A percentile compares a stretch with the other conserved stretches of the same genome.
phyloP scores from a whole-genome alignment of 2,329 filamentous ascomycete genomes.

The Botrytis tulipae region DNA sequence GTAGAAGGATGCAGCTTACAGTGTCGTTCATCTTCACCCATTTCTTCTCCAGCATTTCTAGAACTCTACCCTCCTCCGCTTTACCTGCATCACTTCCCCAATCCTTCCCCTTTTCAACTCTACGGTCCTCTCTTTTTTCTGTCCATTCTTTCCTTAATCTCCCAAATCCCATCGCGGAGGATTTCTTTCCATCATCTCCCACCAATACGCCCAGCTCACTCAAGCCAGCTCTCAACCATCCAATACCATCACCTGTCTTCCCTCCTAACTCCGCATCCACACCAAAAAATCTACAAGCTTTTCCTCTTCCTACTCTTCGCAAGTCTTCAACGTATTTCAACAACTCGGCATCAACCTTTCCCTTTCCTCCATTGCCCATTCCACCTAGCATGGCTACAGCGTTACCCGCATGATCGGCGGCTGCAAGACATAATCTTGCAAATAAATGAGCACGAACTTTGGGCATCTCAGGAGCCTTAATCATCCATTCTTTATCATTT shows the following conservation, averaged over 20 bases:
- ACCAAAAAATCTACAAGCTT: slow-evolving; percentile 85
- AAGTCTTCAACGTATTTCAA: slow-evolving; percentile 75
- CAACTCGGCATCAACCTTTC: slow-evolving; percentile 63
- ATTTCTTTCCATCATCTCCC: slow-evolving; percentile 50
- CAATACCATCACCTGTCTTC: slow-evolving; percentile 79
- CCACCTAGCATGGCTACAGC: slow-evolving; percentile 55
- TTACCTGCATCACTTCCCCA: slow-evolving; percentile 86
- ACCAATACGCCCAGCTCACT: slow-evolving; percentile 66
- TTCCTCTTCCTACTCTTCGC: slow-evolving; percentile 71
- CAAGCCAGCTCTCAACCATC: slow-evolving; percentile 78
- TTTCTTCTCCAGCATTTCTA: slow-evolving; percentile 83
- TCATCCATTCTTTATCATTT: slow-evolving; percentile 94
- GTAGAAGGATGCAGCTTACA: slow-evolving; percentile 49
- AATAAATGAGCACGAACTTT: slow-evolving; percentile 88
- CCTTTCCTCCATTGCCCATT: slow-evolving; percentile 40
- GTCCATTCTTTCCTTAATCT: slow-evolving; percentile 71
- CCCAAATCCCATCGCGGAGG: slow-evolving; percentile 53
- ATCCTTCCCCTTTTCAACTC: slow-evolving; percentile 66
- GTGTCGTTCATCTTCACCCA: slow-evolving; percentile 95
- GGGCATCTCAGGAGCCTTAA: slow-evolving; percentile 80
- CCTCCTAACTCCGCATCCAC: slow-evolving; percentile 83
- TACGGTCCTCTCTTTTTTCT: slow-evolving; percentile 76
- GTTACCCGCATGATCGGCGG: slow-evolving; percentile 80
- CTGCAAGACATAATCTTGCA: slow-evolving; percentile 81
- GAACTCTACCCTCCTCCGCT: slow-evolving; percentile 78